Evolutionary conservation across 441 rosid species (phyloP), one percentile per base, ranked within the genome.

Genomic region (Aquilaria agallochum): DNA sequence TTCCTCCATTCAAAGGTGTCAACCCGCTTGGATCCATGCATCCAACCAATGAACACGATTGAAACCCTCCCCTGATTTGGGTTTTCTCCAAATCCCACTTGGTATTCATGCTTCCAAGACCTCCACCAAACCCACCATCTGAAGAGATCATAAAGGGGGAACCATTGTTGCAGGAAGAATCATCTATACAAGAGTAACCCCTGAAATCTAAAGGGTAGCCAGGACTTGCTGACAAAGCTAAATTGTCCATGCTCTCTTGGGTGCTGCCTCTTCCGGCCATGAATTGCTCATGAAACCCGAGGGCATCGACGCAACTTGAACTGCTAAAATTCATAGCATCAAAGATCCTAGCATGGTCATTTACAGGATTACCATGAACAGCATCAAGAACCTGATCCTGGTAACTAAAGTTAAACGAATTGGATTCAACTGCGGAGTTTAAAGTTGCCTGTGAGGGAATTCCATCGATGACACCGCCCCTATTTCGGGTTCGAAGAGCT

Each of bases 231-330:
- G 81, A 61, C 56, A 69, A 56, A 10, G 70, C 77, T 51, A 82
- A 68, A 60, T 65, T 60, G 45, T 79, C 54, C n/a, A 62, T 56
- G 71, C 75, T 78, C 63, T 83, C 92, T 64, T 79, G 91, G 68
- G 74, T 77, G 60, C 67, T 68, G 59, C 64, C 68, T 63, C 86
- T 83, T 63, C 76, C 79, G 12, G 73, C 74, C 44, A 58, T 68
- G 59, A 58, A 66, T 47, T 77, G 83, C 47, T 76, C 81, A 8
- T 80, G 78, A 63, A 86, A 69, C 55, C 69, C 67, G 5, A 64
- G 7, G 31, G 57, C 68, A 62, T 53, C 66, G 62, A 67, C 53
- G 31, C 64, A 62, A 60, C 61, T 57, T 40, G 74, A 75, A 46
- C 64, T 52, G 55, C 71, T 76, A 55, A 64, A 74, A 8, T 36